These are phyloP conservation scores for Excoecaria agallocha DNA, from an alignment of 345 rosid genomes.

Conservation along the genomic window DNA sequence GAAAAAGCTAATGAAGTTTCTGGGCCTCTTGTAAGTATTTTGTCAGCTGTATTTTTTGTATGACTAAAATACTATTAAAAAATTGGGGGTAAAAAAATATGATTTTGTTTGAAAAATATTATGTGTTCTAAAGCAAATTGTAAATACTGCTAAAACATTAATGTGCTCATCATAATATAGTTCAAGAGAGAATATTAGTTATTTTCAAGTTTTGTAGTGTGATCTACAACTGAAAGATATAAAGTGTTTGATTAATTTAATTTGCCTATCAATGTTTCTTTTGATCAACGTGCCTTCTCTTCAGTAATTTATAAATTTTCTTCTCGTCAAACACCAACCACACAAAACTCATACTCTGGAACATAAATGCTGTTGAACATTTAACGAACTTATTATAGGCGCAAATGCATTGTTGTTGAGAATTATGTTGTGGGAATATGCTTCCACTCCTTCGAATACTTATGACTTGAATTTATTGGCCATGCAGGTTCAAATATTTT, in stretches of 20 bases:
- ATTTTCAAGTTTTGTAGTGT: neutral
- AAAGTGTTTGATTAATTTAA: neutral
- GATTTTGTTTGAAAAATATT: neutral
- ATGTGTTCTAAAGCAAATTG: neutral
- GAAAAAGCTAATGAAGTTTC: conserved; percentile 70
- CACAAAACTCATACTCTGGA: neutral
- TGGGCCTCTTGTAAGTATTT: conserved; percentile 58
- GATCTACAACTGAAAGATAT: neutral
- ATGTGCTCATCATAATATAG: neutral
- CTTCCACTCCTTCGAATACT: neutral
- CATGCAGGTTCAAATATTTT: neutral
- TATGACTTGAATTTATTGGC: neutral
- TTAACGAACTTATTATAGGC: neutral
- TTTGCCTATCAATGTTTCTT: neutral
- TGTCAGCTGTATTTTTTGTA: neutral
- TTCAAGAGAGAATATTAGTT: neutral
- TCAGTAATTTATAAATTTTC: neutral
- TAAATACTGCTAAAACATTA: neutral
- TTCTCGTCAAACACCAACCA: too few relatives aligned
- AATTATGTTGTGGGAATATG: neutral
- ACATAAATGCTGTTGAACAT: neutral
- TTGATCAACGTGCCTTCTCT: neutral
- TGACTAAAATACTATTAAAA: neutral
- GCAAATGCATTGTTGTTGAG: neutral
- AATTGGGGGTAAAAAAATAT: neutral